These are phyloP conservation scores for Gyrodon lividus DNA, from an alignment of 768 basidiomycete species.

Conservation along the genomic window DNA sequence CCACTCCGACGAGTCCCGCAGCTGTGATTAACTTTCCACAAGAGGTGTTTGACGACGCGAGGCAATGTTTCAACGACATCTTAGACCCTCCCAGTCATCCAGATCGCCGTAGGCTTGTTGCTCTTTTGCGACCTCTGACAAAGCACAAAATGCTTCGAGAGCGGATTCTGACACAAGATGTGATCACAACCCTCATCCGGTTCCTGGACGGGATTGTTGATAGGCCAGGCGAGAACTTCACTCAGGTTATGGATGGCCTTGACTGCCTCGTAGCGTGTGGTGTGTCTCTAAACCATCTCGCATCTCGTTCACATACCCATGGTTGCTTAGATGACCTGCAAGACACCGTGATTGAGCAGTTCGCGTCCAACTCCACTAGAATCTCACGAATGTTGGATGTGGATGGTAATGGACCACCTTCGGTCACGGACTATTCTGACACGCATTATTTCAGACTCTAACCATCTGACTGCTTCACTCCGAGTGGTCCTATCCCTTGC, in stretches of 20 bases:
- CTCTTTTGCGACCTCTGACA: conserved; percentile 23
- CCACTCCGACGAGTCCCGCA: too few relatives aligned
- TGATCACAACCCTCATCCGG: conserved; percentile 11
- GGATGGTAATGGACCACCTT: conserved; percentile 6
- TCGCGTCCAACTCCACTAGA: conserved; percentile 2
- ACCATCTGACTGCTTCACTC: conserved; percentile 15
- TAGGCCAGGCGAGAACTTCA: conserved; percentile 6
- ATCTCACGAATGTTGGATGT: conserved; percentile 16
- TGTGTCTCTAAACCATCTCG: neutral
- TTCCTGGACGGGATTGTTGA: conserved; percentile 15
- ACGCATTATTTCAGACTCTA: conserved; percentile 5
- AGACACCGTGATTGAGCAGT: conserved; percentile 5
- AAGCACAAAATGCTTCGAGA: conserved; percentile 13
- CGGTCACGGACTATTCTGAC: neutral
- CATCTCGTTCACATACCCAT: neutral
- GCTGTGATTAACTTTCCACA: too few relatives aligned
- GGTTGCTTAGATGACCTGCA: conserved; percentile 11
- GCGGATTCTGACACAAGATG: conserved; percentile 14
- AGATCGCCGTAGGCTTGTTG: conserved; percentile 18
- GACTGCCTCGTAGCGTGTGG: conserved; percentile 16
- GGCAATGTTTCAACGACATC: conserved; percentile 10
- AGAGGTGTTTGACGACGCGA: conserved; percentile 13
- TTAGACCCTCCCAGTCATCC: conserved; percentile 13
- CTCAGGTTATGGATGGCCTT: conserved; percentile 25
- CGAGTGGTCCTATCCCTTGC: conserved; percentile 18